A percentile compares a stretch with the other conserved stretches of the same genome.
phyloP scores from a whole-genome alignment of 2,329 filamentous ascomycete genomes.

The Penicillium sp. region DNA sequence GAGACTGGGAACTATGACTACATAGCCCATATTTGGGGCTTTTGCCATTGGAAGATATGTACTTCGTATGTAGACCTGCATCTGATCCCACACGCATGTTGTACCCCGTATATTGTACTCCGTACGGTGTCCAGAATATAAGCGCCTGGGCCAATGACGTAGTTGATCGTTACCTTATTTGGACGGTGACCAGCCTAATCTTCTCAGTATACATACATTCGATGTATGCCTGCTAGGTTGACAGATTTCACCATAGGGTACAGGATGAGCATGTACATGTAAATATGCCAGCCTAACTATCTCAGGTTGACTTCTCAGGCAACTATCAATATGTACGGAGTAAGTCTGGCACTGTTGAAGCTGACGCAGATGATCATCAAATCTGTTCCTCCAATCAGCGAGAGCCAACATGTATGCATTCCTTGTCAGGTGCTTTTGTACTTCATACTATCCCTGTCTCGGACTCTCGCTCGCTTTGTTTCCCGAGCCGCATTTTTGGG shows the following conservation, averaged over 20 bases:
- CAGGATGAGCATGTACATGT: too few relatives aligned
- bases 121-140: background rate
- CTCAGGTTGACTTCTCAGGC: background rate
- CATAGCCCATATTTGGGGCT: background rate
- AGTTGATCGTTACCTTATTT: conserved; percentile 21
- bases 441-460: conserved; percentile 16
- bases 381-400: conserved; percentile 1
- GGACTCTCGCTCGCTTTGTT: conserved; percentile 16
- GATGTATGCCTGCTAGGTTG: background rate
- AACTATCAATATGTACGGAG: background rate
- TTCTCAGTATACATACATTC: background rate
- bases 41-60: background rate
- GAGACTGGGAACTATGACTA: background rate
- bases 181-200: background rate
- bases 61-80: background rate
- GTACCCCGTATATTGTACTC: too few relatives aligned
- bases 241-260: background rate
- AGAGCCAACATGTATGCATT: background rate
- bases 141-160: conserved; percentile 15
- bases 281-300: too few relatives aligned
- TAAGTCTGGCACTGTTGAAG: background rate
- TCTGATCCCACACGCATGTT: background rate
- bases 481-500: conserved; percentile 21
- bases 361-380: background rate
- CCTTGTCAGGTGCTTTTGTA: conserved; percentile 4